These are phyloP conservation scores for Pichia paraexigua DNA, from an alignment of 805 yeast genomes.

Conservation along the genomic window DNA sequence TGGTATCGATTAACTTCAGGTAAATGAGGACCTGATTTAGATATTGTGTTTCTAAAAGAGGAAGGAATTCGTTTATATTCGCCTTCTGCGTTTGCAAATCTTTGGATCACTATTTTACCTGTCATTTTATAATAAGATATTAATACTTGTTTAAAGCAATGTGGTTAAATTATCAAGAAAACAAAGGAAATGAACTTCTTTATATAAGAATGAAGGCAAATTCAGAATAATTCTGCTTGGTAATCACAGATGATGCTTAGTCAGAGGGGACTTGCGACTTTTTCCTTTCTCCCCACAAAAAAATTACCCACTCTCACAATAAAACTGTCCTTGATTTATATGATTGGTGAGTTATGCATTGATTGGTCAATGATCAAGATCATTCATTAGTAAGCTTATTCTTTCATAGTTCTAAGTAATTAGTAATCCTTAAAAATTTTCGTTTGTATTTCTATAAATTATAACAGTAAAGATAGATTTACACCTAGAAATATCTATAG, in stretches of 20 bases:
- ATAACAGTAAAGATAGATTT: too few species aligned
- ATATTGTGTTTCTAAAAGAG: conserved; percentile 55
- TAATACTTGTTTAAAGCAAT: background rate
- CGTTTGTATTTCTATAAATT: background rate
- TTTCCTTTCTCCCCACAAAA: too few species aligned
- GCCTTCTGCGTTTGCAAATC: conserved; percentile 46
- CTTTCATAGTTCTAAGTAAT: too few species aligned
- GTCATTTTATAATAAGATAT: background rate
- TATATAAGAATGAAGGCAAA: background rate
- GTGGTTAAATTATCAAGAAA: background rate
- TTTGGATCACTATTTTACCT: conserved; percentile 32
- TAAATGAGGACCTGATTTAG: conserved; percentile 50
- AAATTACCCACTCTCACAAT: too few species aligned
- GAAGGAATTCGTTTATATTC: conserved; percentile 44
- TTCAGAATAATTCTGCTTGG: background rate
- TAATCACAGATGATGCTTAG: background rate
- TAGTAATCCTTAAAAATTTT: too few species aligned
- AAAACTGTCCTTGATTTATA: too few species aligned
- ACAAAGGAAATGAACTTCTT: background rate
- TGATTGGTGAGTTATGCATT: too few species aligned
- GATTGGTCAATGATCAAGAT: too few species aligned
- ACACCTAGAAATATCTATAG: background rate
- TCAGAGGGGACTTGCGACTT: background rate
- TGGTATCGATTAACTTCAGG: conserved; percentile 82
- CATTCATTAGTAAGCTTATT: too few species aligned